Evolutionary conservation across 805 yeast genomes (phyloP), one percentile per base, ranked within the genome.

Genomic region (Zygoascus tannicola): DNA sequence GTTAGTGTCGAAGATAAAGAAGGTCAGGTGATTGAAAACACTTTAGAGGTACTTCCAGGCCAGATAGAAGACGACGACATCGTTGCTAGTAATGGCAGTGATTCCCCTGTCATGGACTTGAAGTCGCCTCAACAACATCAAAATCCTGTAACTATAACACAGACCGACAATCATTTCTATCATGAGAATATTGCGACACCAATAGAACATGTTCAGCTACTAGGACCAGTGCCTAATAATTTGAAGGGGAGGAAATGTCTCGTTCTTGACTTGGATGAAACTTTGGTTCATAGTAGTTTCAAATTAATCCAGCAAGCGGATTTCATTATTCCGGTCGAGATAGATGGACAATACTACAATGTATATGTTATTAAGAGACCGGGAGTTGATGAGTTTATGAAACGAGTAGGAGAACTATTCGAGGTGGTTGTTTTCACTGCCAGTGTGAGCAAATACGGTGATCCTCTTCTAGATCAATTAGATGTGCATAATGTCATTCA

Each of bases 371-470:
- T 88, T 45, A 92, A 92, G 60, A 75, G 99, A 56, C 99, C 99
- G 1, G 98, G 98, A 1, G 97, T 94, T 41, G 98, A 92, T 64
- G 94, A 85, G 59, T 92, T 92, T 57, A 69, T 92, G 68, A 69
- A 68, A 54, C 73, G 75, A 51, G 95, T 90, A 39, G 95, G 97
- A 22, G 72, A 85, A 59, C 62, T 88, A 56, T 92, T 73, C 60
- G 99, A 92, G 65, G 95, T 92, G 45, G 97, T 92, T 20, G 95
- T 92, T 3, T 92, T 92, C 64, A 92, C 99, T 0, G 98, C 98
- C 0, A 81, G 94, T 36, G 97, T 92, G 10, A 76, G 92, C 51
- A 78, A 95, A 58, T 92, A 92, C 59, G 98, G 97, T 36, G 96
- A 92, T 62, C 98, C 99, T 3, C 69, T 92, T 51, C 70, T 92